Evolutionary conservation across 805 yeast species (phyloP).

Genomic region (Hanseniaspora meyeri): DNA sequence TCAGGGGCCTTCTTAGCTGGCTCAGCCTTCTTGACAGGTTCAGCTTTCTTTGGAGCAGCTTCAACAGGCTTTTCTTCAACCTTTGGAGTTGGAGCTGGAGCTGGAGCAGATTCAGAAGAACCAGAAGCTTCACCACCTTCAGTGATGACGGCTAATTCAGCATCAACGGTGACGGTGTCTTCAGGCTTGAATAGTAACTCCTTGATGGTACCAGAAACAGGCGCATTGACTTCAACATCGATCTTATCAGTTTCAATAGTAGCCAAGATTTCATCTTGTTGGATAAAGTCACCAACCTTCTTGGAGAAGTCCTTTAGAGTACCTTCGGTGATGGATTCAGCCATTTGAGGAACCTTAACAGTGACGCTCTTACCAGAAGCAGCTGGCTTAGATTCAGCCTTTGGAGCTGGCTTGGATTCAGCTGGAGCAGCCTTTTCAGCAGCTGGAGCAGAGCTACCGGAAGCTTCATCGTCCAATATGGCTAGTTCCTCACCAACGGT

Average conservation of each 20-base stretch:
- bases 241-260: slow-evolving; percentile 97
- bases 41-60: slow-evolving; percentile 28
- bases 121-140: slow-evolving; percentile 59
- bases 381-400: slow-evolving; percentile 17
- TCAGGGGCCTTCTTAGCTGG: slow-evolving; percentile 20
- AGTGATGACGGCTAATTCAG: slow-evolving; percentile 76
- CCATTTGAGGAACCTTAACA: slow-evolving; percentile 95
- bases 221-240: slow-evolving; percentile 93
- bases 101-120: slow-evolving; percentile 30
- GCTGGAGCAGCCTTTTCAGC: slow-evolving; percentile 20
- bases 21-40: slow-evolving; percentile 18
- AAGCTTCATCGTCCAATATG: slow-evolving; percentile 73
- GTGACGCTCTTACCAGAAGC: slow-evolving; percentile 27
- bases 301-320: slow-evolving; percentile 61
- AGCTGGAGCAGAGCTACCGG: slow-evolving; percentile 34
- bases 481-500: slow-evolving; percentile 89
- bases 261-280: slow-evolving; percentile 79
- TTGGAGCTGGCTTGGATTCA: slow-evolving; percentile 19
- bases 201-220: slow-evolving; percentile 76
- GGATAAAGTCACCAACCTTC: slow-evolving; percentile 78
- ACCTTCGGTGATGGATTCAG: slow-evolving; percentile 96
- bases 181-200: slow-evolving; percentile 74
- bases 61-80: slow-evolving; percentile 21
- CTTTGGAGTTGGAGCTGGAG: slow-evolving; percentile 28
- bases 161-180: slow-evolving; percentile 92